Base-by-base conservation (phyloP, 495 filamentous ascomycete species). In the Chaetomium tenue region DNA sequence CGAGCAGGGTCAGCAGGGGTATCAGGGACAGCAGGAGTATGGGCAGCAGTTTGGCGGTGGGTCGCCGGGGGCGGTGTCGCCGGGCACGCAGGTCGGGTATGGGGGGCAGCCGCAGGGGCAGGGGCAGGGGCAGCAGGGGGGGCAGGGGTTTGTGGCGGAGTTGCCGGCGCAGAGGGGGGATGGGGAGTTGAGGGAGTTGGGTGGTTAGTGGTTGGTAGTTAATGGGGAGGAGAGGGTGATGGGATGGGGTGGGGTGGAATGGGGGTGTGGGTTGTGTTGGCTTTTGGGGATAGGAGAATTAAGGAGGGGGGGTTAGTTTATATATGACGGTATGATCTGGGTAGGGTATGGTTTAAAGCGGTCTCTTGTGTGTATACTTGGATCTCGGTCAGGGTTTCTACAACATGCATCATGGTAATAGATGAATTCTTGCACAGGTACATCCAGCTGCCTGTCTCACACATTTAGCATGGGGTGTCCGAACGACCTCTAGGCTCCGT, bases 151-250 rank as follows among this genome's bases (percentile, higher is more conserved):
- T 61, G 63, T 55, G 16, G 48, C 63, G 2, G 71, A 73, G 50
- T 48, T 73, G 65, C 65, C 69, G 30, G 67, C 67, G 46, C 46
- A 65, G 15, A 67, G 69, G 46, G 69, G 69, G 30, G 67, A 73
- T 61, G 67, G 69, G 11, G 67, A 73, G 58, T 7, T 58, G 61
- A 58, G 44, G 28, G 61, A 64, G 54, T 58, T 64, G 44, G 26
- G 46, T 20, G 54, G 54, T 1, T 58, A 61, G 30, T 7, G 26
- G 18, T n/a, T n/a, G 26, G 46, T 20, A 46, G 54, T 1, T 58
- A 61, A 20, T 7, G n/a, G n/a, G n/a, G n/a, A n/a, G n/a, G n/a
- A n/a, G n/a, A n/a, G 44, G 15, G 40, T 12, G 0, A 20, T 25
- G 18, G 15, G 28, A n/a, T 52, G 44, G n/a, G n/a, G 7, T 47